These are phyloP conservation scores for Chaetomium olivaceum DNA, from an alignment of 2,329 filamentous ascomycete species.

Conservation along the genomic window DNA sequence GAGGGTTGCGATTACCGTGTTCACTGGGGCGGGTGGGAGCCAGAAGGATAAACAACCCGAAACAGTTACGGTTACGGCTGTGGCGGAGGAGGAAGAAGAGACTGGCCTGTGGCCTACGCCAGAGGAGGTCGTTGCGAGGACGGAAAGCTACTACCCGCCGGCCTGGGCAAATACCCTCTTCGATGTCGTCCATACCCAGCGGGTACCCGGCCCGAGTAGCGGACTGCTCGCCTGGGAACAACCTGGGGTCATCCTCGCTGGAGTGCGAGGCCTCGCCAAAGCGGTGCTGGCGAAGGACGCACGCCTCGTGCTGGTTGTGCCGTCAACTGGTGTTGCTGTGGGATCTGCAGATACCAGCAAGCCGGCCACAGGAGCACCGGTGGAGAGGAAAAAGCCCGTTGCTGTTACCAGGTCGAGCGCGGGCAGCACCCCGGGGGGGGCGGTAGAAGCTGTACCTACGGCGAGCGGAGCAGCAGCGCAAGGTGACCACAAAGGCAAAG, in stretches of 20 bases:
- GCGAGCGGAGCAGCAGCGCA: neutral
- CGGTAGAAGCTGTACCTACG: neutral
- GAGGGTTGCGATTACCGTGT: slow-evolving; percentile 50
- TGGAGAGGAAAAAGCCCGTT: neutral
- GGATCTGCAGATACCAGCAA: neutral
- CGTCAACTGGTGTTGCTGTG: neutral
- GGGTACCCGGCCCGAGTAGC: slow-evolving; percentile 44
- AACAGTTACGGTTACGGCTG: neutral
- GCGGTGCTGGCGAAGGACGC: slow-evolving; percentile 43
- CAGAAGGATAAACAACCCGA: neutral
- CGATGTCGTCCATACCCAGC: slow-evolving; percentile 45
- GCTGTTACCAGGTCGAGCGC: no score
- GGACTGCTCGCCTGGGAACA: slow-evolving; percentile 52
- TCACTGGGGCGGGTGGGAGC: slow-evolving; percentile 30
- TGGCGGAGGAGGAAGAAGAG: neutral
- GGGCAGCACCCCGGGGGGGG: no score
- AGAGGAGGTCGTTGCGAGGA: slow-evolving; percentile 27
- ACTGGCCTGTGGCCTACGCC: neutral
- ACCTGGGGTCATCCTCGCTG: slow-evolving; percentile 48
- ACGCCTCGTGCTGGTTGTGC: slow-evolving; percentile 37
- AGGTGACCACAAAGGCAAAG: neutral
- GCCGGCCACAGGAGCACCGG: no score
- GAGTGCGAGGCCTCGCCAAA: slow-evolving; percentile 45
- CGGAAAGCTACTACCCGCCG: slow-evolving; percentile 46
- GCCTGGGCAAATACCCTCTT: slow-evolving; percentile 50